A percentile compares a stretch with the other conserved stretches of the same genome.
phyloP scores from a whole-genome alignment of 805 yeast genomes.

The Metschnikowia colocasiae region DNA sequence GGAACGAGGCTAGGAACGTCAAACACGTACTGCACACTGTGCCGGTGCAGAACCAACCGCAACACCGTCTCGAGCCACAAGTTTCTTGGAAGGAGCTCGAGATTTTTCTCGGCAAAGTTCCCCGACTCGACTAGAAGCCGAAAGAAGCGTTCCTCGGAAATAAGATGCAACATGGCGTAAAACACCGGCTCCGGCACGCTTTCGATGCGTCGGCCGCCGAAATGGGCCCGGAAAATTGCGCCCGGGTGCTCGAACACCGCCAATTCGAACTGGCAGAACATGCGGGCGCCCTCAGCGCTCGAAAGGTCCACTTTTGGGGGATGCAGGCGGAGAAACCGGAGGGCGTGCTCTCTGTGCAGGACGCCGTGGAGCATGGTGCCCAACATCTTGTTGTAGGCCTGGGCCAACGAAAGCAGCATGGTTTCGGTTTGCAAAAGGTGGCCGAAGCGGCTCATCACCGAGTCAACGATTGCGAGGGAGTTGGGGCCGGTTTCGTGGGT shows the following conservation, averaged over 20 bases:
- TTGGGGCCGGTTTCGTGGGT: not conserved
- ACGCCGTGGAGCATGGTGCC: not conserved
- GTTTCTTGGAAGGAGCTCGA: slow-evolving; percentile 2
- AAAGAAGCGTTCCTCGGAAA: slow-evolving; percentile 7
- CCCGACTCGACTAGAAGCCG: not conserved
- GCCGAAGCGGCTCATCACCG: not conserved
- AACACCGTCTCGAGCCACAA: not conserved
- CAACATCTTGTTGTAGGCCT: not conserved
- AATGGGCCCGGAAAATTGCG: not conserved
- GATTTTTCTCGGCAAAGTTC: not conserved
- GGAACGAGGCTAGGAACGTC: not conserved
- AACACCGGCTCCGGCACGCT: not conserved
- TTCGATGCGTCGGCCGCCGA: not conserved
- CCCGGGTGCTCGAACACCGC: not conserved
- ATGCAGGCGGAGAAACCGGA: not conserved
- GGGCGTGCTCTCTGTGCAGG: not conserved
- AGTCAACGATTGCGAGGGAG: not conserved
- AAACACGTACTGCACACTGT: slow-evolving; percentile 6
- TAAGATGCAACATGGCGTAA: slow-evolving; percentile 1
- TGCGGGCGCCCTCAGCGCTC: not conserved
- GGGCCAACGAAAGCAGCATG: not conserved
- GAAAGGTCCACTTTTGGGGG: not conserved
- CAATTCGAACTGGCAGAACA: not conserved
- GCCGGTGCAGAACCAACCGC: not conserved
- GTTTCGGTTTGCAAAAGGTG: not conserved